Evolutionary conservation across 2,329 filamentous ascomycete species (phyloP).

Genomic region (Penicillium sp.): DNA sequence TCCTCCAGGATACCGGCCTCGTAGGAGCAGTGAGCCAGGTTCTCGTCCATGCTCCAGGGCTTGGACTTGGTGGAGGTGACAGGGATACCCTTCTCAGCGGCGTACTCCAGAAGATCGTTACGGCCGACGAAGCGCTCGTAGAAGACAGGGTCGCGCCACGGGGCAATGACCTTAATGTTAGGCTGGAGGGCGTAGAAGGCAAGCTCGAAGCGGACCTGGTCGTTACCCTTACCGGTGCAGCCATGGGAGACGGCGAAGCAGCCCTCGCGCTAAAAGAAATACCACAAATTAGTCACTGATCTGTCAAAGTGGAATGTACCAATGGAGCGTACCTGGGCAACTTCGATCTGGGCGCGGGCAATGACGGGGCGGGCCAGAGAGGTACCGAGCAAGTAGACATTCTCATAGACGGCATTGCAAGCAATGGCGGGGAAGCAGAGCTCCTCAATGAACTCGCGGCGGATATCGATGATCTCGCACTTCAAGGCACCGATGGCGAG

Average conservation of each 20-base stretch:
- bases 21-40: conserved; percentile 66
- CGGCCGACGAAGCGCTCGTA: conserved; percentile 50
- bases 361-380: conserved; percentile 48
- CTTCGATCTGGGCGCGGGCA: conserved; percentile 44
- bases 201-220: conserved; percentile 51
- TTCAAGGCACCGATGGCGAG: conserved; percentile 65
- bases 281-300: neutral
- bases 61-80: conserved; percentile 48
- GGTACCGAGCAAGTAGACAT: conserved; percentile 58
- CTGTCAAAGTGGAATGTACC: neutral
- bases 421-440: conserved; percentile 72
- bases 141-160: conserved; percentile 50
- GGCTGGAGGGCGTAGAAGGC: conserved; percentile 51
- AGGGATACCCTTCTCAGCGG: conserved; percentile 46
- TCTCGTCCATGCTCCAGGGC: conserved; percentile 54
- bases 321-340: conserved; percentile 24
- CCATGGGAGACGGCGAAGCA: conserved; percentile 47
- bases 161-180: conserved; percentile 49
- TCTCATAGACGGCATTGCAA: conserved; percentile 65
- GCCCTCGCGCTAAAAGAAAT: conserved; percentile 36
- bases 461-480: conserved; percentile 63
- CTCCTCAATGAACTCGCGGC: conserved; percentile 73
- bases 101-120: conserved; percentile 51
- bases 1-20: conserved; percentile 66
- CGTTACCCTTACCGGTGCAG: conserved; percentile 50